A percentile compares a stretch with the other conserved stretches of the same genome.
These are phyloP conservation scores for Basipetospora sp. DNA, from an alignment of 2,329 filamentous ascomycete species.

Conservation along the genomic window DNA sequence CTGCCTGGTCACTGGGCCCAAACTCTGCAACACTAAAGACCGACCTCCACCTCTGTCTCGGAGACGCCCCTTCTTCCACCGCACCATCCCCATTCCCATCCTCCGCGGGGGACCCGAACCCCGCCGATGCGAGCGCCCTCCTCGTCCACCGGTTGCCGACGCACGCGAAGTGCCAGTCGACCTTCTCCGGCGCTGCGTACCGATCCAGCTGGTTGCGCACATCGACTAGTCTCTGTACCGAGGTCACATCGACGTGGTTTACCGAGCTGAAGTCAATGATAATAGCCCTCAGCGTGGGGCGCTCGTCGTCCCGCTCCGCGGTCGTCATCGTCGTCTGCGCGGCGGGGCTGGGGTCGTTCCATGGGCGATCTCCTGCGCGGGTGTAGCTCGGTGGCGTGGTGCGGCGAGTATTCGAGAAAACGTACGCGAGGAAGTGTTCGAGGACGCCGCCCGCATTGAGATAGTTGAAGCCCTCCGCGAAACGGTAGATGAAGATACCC, in stretches of 20 bases:
- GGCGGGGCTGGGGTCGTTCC: slow-evolving; percentile 80
- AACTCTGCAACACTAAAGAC: slow-evolving; percentile 89
- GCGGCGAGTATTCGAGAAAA: slow-evolving; percentile 58
- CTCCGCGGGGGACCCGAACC: slow-evolving; percentile 68
- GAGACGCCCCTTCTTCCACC: no score
- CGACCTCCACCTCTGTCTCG: slow-evolving; percentile 74
- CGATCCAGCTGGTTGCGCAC: slow-evolving; percentile 85
- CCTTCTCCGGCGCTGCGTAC: slow-evolving; percentile 63
- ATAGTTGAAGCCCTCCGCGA: slow-evolving; percentile 90
- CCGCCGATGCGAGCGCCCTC: slow-evolving; percentile 69
- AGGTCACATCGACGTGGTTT: slow-evolving; percentile 87
- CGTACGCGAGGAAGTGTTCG: slow-evolving; percentile 56
- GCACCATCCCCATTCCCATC: slow-evolving; percentile 21
- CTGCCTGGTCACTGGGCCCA: slow-evolving; percentile 54
- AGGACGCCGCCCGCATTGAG: slow-evolving; percentile 83
- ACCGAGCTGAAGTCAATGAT: slow-evolving; percentile 89
- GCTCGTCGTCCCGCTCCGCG: slow-evolving; percentile 16
- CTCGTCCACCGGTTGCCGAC: slow-evolving; percentile 93
- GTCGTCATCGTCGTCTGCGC: slow-evolving; percentile 27
- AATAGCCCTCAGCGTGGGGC: slow-evolving; percentile 69
- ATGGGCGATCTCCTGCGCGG: slow-evolving; percentile 64
- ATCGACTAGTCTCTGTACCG: slow-evolving; percentile 82
- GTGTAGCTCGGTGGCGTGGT: slow-evolving; percentile 55
- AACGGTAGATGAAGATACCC: slow-evolving; percentile 89
- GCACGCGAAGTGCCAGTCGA: slow-evolving; percentile 93